Percentiles rank a stretch among this genome's conserved stretches.
These are phyloP conservation scores for Carex arenaria DNA, from an alignment of 202 grass and related monocot genomes.

Conservation along the genomic window DNA sequence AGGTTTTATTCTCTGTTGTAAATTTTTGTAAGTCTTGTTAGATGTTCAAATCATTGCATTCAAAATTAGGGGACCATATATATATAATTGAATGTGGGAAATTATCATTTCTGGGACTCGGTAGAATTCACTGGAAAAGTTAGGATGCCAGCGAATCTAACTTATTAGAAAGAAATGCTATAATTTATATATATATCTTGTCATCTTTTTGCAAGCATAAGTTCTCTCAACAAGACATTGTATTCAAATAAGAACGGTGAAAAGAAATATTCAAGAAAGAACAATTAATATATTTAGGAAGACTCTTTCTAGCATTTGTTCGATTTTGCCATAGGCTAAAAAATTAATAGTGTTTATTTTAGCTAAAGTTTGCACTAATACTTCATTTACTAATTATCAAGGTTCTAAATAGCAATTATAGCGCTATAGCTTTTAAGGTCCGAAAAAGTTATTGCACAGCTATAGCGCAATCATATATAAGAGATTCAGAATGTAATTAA, in stretches of 20 bases:
- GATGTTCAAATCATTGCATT: not conserved
- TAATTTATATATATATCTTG: not conserved
- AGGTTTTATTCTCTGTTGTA: no score
- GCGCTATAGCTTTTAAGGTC: no score
- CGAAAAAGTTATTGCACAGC: no score
- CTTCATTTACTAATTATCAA: no score
- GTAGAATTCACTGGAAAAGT: not conserved
- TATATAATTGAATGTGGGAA: not conserved
- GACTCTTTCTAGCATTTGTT: not conserved
- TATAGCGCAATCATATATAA: no score
- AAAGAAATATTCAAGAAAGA: not conserved
- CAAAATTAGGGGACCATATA: not conserved
- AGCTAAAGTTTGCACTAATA: not conserved
- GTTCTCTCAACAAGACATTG: not conserved
- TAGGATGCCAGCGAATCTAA: constrained; percentile 5
- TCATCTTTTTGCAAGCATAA: constrained; percentile 18
- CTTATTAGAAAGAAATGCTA: not conserved
- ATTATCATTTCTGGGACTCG: not conserved
- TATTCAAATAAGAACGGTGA: constrained; percentile 1
- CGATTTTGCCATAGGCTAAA: not conserved
- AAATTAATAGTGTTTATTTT: not conserved
- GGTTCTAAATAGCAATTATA: no score
- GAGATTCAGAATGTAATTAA: no score
- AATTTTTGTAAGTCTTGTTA: not conserved
- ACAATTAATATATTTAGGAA: not conserved